These are phyloP conservation scores for Didymella exigua DNA, from an alignment of 2,329 filamentous ascomycete genomes.

Conservation along the genomic window DNA sequence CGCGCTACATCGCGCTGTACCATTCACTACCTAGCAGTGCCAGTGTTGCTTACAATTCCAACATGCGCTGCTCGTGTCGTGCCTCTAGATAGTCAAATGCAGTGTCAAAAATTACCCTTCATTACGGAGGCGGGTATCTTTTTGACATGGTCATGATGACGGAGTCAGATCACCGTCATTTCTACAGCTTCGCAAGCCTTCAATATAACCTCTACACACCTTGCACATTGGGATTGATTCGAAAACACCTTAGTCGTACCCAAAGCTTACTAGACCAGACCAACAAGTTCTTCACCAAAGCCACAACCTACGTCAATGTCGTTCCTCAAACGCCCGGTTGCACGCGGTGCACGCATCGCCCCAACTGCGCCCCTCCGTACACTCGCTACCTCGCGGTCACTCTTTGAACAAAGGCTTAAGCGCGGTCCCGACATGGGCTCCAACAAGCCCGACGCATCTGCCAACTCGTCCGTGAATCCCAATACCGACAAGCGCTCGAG, in stretches of 20 bases:
- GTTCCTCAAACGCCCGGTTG: slow-evolving; percentile 1
- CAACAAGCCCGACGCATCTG: slow-evolving; percentile 26
- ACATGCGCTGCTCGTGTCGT: not conserved
- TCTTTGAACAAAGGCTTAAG: slow-evolving; percentile 20
- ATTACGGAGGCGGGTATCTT: not conserved
- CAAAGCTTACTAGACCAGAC: not conserved
- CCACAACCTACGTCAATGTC: slow-evolving; percentile 6
- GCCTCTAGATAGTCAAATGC: not conserved
- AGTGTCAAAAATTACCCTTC: not conserved
- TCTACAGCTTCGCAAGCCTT: not conserved
- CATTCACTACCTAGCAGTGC: not conserved
- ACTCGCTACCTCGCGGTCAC: slow-evolving; percentile 14
- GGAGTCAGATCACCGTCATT: slow-evolving; percentile 19
- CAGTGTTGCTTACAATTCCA: not conserved
- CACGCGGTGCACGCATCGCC: not conserved
- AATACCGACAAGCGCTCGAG: slow-evolving; percentile 30
- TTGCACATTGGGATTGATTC: not conserved
- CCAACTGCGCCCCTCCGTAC: not conserved
- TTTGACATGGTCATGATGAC: slow-evolving; percentile 26
- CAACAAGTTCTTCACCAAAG: not conserved
- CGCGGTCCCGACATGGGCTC: slow-evolving; percentile 23
- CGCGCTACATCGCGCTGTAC: not conserved
- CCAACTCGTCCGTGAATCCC: slow-evolving; percentile 30
- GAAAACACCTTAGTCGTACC: not conserved
- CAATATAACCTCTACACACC: not conserved